phyloP scores from a whole-genome alignment of 1,284 basidiomycete genomes.

The Schizophyllum commune region DNA sequence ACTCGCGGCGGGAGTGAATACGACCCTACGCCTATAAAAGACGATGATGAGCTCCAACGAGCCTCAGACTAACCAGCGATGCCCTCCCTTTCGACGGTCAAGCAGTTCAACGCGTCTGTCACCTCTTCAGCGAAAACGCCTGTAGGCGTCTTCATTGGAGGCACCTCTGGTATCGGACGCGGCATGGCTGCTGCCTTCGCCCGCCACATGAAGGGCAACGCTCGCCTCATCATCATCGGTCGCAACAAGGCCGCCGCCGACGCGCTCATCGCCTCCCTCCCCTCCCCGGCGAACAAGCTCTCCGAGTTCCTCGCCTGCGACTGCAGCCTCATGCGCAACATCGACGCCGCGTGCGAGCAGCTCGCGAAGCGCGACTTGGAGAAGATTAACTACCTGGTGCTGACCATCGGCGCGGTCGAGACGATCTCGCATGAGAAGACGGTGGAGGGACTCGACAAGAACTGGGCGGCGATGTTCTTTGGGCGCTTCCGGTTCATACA shows the following conservation, averaged over 20 bases:
- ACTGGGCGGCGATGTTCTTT: background rate
- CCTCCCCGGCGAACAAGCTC: background rate
- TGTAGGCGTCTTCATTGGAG: constrained; percentile 27
- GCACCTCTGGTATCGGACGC: constrained; percentile 28
- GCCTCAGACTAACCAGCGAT: no score
- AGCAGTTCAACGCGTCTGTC: constrained; percentile 7
- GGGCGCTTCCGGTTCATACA: background rate
- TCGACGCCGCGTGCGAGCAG: no score
- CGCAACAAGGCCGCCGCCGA: constrained; percentile 24
- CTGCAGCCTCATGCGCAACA: background rate
- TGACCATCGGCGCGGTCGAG: background rate
- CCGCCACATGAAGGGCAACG: constrained; percentile 19
- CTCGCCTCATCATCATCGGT: constrained; percentile 25
- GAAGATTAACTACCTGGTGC: background rate
- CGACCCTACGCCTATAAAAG: no score
- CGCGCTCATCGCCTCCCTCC: constrained; percentile 20
- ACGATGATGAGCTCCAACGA: no score
- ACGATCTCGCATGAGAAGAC: background rate
- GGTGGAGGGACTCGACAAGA: background rate
- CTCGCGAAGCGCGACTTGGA: background rate
- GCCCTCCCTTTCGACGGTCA: background rate
- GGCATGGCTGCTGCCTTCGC: constrained; percentile 22
- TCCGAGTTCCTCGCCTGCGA: background rate
- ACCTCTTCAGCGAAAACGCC: constrained; percentile 14
- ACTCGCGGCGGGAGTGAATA: no score